phyloP scores from a whole-genome alignment of 768 basidiomycete genomes.

The Trametes meyenii region DNA sequence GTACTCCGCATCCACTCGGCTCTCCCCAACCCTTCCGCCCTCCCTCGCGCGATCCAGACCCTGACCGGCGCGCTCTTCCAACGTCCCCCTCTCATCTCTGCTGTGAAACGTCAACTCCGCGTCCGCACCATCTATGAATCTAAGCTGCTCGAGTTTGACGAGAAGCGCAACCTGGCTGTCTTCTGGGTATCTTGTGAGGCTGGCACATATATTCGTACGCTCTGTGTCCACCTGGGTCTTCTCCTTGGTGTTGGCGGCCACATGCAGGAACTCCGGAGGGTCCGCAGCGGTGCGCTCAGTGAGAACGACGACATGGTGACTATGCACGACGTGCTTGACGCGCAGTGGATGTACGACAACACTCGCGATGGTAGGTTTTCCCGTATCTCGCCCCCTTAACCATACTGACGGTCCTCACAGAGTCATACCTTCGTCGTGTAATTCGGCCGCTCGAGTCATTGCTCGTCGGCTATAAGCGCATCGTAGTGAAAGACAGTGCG shows the following conservation, averaged over 20 bases:
- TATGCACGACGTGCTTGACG: slow-evolving; percentile 99
- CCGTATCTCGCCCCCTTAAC: background rate
- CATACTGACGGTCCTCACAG: slow-evolving; percentile 43
- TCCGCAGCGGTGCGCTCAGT: slow-evolving; percentile 93
- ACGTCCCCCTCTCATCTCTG: slow-evolving; percentile 97
- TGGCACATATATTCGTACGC: slow-evolving; percentile 93
- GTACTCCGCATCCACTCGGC: slow-evolving; percentile 90
- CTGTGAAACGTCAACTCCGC: slow-evolving; percentile 96
- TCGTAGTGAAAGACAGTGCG: slow-evolving; percentile 98
- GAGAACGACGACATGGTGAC: slow-evolving; percentile 99
- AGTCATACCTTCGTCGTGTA: slow-evolving; percentile 93
- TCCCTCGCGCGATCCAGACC: slow-evolving; percentile 94
- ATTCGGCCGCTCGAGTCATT: slow-evolving; percentile 94
- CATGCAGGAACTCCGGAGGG: slow-evolving; percentile 97
- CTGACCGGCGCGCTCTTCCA: slow-evolving; percentile 98
- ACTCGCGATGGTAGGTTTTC: slow-evolving; percentile 81
- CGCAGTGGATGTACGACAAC: slow-evolving; percentile 98
- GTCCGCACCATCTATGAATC: slow-evolving; percentile 97
- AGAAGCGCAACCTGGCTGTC: slow-evolving; percentile 93
- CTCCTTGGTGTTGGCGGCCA: slow-evolving; percentile 97
- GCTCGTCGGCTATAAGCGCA: slow-evolving; percentile 94
- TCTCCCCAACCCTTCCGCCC: slow-evolving; percentile 78
- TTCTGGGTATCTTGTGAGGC: slow-evolving; percentile 99
- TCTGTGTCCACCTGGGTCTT: slow-evolving; percentile 96
- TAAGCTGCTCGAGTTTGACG: slow-evolving; percentile 94